Base-by-base conservation (phyloP, 768 basidiomycete genomes). In the Cyclocybe cylindracea region DNA sequence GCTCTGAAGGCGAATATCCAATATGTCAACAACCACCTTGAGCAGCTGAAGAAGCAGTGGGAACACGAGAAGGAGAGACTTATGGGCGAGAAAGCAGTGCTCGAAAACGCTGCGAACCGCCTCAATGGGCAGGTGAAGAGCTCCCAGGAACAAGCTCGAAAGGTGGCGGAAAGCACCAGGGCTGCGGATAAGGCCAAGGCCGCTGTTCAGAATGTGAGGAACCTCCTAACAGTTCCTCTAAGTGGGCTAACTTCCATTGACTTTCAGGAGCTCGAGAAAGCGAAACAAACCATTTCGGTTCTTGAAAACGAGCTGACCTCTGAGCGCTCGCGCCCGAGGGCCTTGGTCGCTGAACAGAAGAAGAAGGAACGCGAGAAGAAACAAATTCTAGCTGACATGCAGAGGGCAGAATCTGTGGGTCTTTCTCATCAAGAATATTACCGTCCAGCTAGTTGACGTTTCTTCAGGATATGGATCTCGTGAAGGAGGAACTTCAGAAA, bases 391-490 rank as follows among this genome's bases (percentile, higher is more conserved):
- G 70, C 77, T 10, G 82, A 92, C 55, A 65, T 93, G 58, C 79
- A 82, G 54, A 78, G 88, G 24, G 87, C 86, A 10, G 87, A 91
- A 73, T 78, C 80, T 38, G 89, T 88, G 61, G 62, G 80, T 62
- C n/a, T 48, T 13, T n/a, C n/a, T n/a, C 29, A 13, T 33, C 5
- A 3, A 11, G 43, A 33, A 10, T 11, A 5, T 2, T 13, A 42
- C 43, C 19, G 7, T 43, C 10, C 10, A 24, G 6, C 11, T 14
- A 39, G 4, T 35, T 55, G 6, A 54, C 41, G 37, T 2, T 9
- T 31, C 51, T 45, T 18, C 57, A 92, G 89, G 89, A 91, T 61
- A 90, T 93, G 81, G 82, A 87, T 19, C 87, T 86, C 45, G 80
- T 93, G 39, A 85, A 83, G 56, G 67, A 77, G 10, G 85, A 93